Evolutionary conservation across 169 alveolate genomes (phyloP).

Genomic region (Sarcocystis neurona): DNA sequence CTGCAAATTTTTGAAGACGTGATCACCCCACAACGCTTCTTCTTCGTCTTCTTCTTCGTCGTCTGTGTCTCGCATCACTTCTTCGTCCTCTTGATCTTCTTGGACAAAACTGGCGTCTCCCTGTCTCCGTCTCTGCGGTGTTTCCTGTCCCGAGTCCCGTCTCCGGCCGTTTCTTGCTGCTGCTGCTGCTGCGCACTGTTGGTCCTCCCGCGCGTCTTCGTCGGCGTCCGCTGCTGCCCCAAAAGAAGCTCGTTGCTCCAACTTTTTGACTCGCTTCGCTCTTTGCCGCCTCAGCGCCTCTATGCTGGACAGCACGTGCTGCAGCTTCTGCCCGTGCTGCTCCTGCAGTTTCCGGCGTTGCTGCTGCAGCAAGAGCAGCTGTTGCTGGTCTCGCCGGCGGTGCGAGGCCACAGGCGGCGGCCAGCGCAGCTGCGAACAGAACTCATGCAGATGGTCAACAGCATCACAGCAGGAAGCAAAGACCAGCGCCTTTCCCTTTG

Average conservation of each 20-base stretch:
- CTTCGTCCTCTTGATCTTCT: not conserved
- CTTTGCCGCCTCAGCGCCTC: too few species aligned
- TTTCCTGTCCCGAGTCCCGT: not conserved
- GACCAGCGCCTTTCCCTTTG: slow-evolving; percentile 46
- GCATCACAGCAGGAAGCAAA: slow-evolving; percentile 50
- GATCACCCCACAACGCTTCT: slow-evolving; percentile 9
- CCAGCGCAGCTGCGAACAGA: slow-evolving; percentile 41
- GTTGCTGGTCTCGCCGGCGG: not conserved
- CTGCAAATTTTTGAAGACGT: not conserved
- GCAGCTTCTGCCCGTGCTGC: not conserved
- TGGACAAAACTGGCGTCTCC: too few species aligned
- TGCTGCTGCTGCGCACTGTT: slow-evolving; percentile 6
- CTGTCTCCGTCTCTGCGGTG: not conserved
- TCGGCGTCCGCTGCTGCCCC: not conserved
- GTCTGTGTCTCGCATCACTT: not conserved
- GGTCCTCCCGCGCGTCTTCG: not conserved
- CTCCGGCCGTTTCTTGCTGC: not conserved
- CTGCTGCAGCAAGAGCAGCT: not conserved
- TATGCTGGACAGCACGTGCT: not conserved
- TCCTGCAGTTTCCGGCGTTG: not conserved
- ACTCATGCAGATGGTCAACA: slow-evolving; percentile 42
- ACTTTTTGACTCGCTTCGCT: too few species aligned
- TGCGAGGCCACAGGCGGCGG: not conserved
- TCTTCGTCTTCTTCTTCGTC: not conserved
- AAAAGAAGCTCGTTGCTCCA: not conserved